Evolutionary conservation across 495 filamentous ascomycete species (phyloP).

Genomic region (Penicillium paradoxum): DNA sequence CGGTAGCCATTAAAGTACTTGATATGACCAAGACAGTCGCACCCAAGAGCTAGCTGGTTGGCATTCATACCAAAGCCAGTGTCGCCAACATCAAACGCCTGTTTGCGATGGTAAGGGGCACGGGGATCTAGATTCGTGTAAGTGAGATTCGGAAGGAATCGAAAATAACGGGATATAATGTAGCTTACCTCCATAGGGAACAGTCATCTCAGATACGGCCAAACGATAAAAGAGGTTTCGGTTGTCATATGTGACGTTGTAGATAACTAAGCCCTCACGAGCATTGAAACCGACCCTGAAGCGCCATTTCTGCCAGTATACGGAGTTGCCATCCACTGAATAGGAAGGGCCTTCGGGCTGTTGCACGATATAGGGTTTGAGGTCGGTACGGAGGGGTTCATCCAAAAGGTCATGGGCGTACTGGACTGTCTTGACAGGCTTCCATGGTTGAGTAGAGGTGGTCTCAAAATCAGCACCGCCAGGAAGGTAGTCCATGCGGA

Average conservation of each 20-base stretch:
- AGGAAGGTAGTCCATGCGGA: conserved; percentile 48
- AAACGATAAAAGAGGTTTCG: conserved; percentile 66
- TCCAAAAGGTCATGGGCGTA: conserved; percentile 40
- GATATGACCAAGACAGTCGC: conserved; percentile 64
- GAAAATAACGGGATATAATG: neutral
- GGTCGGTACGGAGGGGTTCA: conserved; percentile 45
- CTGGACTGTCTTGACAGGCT: conserved; percentile 53
- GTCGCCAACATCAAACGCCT: conserved; percentile 68
- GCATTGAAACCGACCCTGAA: conserved; percentile 63
- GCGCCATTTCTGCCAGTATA: conserved; percentile 65
- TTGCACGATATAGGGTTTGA: conserved; percentile 71
- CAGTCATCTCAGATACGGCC: conserved; percentile 69
- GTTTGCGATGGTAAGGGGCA: conserved; percentile 61
- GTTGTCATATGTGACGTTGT: conserved; percentile 64
- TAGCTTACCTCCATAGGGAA: conserved; percentile 47
- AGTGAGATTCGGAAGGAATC: neutral
- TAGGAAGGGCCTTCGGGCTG: conserved; percentile 79
- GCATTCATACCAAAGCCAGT: conserved; percentile 60
- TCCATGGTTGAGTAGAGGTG: conserved; percentile 34
- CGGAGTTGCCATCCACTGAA: conserved; percentile 42
- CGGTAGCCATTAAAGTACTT: conserved; percentile 59
- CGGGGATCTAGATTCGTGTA: conserved; percentile 53
- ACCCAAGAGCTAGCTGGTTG: conserved; percentile 63
- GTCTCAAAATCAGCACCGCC: conserved; percentile 30
- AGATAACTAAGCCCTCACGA: conserved; percentile 57